These are phyloP conservation scores for Solanum chiquidenum DNA, from an alignment of 257 asterid genomes.

Conservation along the genomic window DNA sequence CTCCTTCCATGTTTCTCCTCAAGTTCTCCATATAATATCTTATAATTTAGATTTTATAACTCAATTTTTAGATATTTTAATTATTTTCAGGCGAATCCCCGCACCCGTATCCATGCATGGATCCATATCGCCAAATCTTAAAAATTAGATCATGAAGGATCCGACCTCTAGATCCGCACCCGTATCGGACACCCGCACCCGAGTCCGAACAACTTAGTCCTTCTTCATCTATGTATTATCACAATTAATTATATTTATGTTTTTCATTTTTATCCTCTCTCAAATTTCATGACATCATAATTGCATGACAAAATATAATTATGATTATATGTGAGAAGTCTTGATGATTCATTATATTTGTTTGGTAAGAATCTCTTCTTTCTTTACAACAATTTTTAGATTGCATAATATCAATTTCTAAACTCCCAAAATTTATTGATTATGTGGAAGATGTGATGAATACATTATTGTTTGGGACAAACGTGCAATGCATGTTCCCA, in stretches of 20 bases:
- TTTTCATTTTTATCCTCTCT: background rate
- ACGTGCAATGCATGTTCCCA: background rate
- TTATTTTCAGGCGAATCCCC: background rate
- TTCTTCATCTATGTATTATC: background rate
- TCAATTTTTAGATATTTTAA: background rate
- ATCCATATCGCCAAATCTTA: background rate
- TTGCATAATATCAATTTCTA: background rate
- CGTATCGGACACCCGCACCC: background rate
- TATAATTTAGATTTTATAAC: background rate
- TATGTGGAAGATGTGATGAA: background rate
- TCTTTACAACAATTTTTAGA: background rate
- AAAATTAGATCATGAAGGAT: background rate
- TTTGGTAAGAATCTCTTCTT: background rate
- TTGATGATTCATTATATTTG: background rate
- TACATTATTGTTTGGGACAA: background rate
- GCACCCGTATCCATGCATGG: background rate
- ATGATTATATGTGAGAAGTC: background rate
- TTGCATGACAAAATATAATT: background rate
- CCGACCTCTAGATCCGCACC: background rate
- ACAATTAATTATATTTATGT: background rate
- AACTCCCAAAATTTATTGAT: background rate
- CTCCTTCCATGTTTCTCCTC: background rate
- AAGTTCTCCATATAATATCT: background rate
- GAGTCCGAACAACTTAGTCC: background rate
- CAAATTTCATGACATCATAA: background rate